These are phyloP conservation scores for Penicillium subrubescens DNA, from an alignment of 495 filamentous ascomycete genomes.

Conservation along the genomic window DNA sequence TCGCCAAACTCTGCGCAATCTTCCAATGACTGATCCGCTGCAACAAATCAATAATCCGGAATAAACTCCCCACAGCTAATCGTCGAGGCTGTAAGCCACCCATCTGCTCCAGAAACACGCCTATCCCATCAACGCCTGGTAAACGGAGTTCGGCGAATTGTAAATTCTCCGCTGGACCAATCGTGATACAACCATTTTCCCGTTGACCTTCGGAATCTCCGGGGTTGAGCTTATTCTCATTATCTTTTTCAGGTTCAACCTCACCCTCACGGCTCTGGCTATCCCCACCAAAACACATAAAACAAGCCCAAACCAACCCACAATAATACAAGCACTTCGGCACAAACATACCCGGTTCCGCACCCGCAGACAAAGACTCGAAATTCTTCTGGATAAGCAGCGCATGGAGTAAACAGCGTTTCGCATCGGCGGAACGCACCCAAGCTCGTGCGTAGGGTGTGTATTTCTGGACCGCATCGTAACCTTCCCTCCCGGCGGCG, in stretches of 20 bases:
- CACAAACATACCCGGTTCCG: conserved; percentile 24
- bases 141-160: conserved; percentile 9
- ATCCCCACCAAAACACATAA: conserved; percentile 10
- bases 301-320: conserved; percentile 21
- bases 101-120: conserved; percentile 2
- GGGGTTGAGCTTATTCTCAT: not conserved
- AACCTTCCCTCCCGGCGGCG: conserved; percentile 27
- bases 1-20: conserved; percentile 10
- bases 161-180: not conserved
- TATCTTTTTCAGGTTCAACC: not conserved
- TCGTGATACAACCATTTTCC: not conserved
- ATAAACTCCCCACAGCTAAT: conserved; percentile 15
- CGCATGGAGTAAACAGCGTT: conserved; percentile 22
- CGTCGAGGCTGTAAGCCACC: conserved; percentile 2
- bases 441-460: conserved; percentile 12
- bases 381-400: conserved; percentile 21
- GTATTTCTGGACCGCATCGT: conserved; percentile 1
- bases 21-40: conserved; percentile 14
- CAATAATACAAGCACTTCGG: conserved; percentile 24
- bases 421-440: conserved; percentile 13
- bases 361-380: conserved; percentile 16
- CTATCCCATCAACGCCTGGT: conserved; percentile 10
- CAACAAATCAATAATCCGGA: conserved; percentile 18
- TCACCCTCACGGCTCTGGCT: not conserved
- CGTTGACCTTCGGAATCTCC: not conserved